Base-by-base conservation (phyloP, 2,329 filamentous ascomycete species). In the Calonectria pauciramosa region DNA sequence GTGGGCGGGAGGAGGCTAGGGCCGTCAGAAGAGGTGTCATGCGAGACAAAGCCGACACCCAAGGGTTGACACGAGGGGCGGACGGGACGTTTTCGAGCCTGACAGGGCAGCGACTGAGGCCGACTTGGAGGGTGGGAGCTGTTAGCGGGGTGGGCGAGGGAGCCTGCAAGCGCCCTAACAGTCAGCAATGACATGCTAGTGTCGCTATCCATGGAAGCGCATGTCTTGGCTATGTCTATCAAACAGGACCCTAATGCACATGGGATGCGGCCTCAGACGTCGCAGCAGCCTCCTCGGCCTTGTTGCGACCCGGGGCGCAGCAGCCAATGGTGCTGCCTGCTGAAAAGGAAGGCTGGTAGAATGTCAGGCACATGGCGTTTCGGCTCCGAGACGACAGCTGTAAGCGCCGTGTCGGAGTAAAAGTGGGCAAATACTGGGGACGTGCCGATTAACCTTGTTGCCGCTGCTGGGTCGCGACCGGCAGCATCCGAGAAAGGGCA, bases 311-410 rank as follows among this genome's bases (percentile, higher is more conserved):
- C 60, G 71, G 47, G n/a, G 65, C 38, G 32, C 49, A 30, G 20
- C 74, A 75, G 59, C 79, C 79, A 81, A 81, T 81, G 38, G 75
- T 30, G 54, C 20, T 4, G 18, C 30, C 44, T 54, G 28, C 52
- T 41, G 49, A 64, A 47, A 18, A 30, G 66, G 72, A 74, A 60
- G 71, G 69, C 52, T 67, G 75, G 67, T 60, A 23, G 70, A 44
- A 77, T 67, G 72, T 71, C 73, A 73, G 70, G 79, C 79, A 78
- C 56, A 73, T 70, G 52, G 67, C 71, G 79, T 81, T 81, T 81
- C 79, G 79, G 68, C 71, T 74, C 36, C 69, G 72, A 72, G 72
- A 74, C 72, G 72, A 65, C 44, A 49, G 49, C 73, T 64, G 56
- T 67, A 75, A 75, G 73, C 73, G 73, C 73, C 32, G 66, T 67